phyloP scores from a whole-genome alignment of 1,284 basidiomycete species.

The Erythrobasidium hasegawianum region DNA sequence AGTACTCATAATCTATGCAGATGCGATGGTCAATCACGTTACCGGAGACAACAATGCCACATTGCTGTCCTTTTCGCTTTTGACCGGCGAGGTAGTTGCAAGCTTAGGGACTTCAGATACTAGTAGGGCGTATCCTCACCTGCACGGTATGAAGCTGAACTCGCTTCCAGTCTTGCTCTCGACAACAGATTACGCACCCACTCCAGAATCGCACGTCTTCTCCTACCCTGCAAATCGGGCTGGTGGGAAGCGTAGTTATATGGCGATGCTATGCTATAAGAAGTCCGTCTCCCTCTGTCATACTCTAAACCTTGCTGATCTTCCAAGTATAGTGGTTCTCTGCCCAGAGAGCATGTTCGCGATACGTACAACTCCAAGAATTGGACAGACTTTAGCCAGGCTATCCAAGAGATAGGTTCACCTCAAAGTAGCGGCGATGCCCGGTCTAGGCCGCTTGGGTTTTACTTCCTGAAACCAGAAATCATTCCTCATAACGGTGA shows the following conservation, averaged over 20 bases:
- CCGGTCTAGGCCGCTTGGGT: constrained; percentile 50
- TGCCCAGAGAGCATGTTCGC: constrained; percentile 67
- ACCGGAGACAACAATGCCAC: constrained; percentile 91
- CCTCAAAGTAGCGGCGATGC: background rate
- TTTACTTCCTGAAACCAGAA: constrained; percentile 75
- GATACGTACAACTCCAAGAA: constrained; percentile 61
- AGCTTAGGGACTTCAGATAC: constrained; percentile 91
- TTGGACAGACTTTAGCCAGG: constrained; percentile 70
- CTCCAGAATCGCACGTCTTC: constrained; percentile 54
- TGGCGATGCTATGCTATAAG: constrained; percentile 71
- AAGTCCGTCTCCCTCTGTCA: constrained; percentile 68
- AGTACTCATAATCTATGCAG: constrained; percentile 49
- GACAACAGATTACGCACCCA: constrained; percentile 49
- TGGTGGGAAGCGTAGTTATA: constrained; percentile 37
- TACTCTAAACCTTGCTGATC: constrained; percentile 56
- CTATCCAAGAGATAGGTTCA: constrained; percentile 52
- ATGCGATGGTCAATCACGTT: constrained; percentile 76
- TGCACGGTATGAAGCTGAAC: constrained; percentile 49
- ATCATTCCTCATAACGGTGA: constrained; percentile 72
- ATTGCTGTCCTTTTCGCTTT: constrained; percentile 62
- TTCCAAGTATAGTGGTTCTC: constrained; percentile 34
- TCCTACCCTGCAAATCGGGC: constrained; percentile 51
- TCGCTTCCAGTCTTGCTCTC: constrained; percentile 3
- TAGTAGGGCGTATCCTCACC: constrained; percentile 57
- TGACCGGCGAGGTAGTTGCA: constrained; percentile 75